Percentiles rank a stretch among this genome's conserved stretches.
phyloP scores from a whole-genome alignment of 306 rosid genomes.

The Fragaria vesca region DNA sequence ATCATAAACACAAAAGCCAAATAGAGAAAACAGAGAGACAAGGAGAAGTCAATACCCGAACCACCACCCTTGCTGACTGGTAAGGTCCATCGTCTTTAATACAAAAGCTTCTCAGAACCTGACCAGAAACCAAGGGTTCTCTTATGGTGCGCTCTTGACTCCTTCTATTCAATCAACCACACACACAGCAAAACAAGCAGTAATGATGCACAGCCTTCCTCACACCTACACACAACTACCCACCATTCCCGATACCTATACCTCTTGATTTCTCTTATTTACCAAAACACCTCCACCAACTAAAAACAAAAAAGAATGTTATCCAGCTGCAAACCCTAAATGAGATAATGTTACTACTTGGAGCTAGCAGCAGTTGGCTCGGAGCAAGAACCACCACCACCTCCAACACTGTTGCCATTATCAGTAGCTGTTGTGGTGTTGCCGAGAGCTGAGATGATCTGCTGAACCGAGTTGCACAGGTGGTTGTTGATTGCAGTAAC shows the following conservation, averaged over 20 bases:
- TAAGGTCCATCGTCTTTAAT: constrained; percentile 29
- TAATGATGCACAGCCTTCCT: constrained; percentile 17
- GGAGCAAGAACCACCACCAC: constrained; percentile 29
- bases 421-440: constrained; percentile 4
- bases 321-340: not conserved
- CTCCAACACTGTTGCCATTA: constrained; percentile 17
- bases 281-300: not conserved
- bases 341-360: constrained; percentile 24
- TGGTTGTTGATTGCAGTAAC: constrained; percentile 82
- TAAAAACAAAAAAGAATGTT: not conserved
- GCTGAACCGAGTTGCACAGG: constrained; percentile 74
- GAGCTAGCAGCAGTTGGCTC: constrained; percentile 33
- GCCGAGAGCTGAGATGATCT: constrained; percentile 57
- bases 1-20: constrained; percentile 29
- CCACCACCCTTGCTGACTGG: constrained; percentile 70
- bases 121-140: constrained; percentile 53
- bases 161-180: constrained; percentile 40
- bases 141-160: constrained; percentile 99
- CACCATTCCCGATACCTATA: not conserved
- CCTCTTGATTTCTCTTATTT: constrained; percentile 23
- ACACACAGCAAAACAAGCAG: not conserved
- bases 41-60: constrained; percentile 99
- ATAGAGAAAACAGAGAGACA: constrained; percentile 29
- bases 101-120: constrained; percentile 21
- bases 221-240: constrained; percentile 25